Conservation (phyloP, 2,329 filamentous ascomycete species). For the Curvularia sp. region DNA sequence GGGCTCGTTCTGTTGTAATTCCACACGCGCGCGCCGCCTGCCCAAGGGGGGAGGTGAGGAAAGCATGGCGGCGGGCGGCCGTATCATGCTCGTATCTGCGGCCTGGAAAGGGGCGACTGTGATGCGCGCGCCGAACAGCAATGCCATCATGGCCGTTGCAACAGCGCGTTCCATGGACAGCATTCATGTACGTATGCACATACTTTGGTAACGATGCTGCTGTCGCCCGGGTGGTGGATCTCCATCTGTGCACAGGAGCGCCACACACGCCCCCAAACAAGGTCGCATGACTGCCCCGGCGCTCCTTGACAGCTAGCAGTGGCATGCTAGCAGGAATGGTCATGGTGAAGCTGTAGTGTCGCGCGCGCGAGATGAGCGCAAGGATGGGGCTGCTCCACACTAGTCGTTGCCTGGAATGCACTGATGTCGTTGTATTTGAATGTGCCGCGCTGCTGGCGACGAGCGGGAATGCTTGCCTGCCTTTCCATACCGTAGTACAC, state of each 20-base stretch:
- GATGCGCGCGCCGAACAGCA: background rate
- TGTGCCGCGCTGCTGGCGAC: slow-evolving; percentile 33
- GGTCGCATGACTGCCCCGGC: slow-evolving; percentile 41
- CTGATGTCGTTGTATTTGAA: slow-evolving; percentile 44
- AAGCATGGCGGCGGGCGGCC: background rate
- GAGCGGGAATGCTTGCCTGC: background rate
- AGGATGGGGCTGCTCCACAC: slow-evolving; percentile 43
- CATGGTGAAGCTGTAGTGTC: slow-evolving; percentile 38
- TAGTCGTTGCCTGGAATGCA: slow-evolving; percentile 34
- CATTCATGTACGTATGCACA: background rate
- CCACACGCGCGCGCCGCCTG: slow-evolving; percentile 6
- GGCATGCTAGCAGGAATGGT: slow-evolving; percentile 37
- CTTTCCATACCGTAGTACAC: slow-evolving; percentile 7
- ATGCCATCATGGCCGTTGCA: background rate
- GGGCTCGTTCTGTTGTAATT: slow-evolving; percentile 9
- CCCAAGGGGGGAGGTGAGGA: background rate
- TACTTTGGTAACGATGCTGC: slow-evolving; percentile 6
- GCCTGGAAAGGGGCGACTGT: background rate
- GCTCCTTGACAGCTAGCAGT: slow-evolving; percentile 35
- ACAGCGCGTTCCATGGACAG: background rate
- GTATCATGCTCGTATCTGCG: background rate
- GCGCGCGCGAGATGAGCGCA: slow-evolving; percentile 37
- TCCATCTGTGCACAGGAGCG: slow-evolving; percentile 38
- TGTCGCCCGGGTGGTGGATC: slow-evolving; percentile 29
- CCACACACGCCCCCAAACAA: slow-evolving; percentile 44